Evolutionary conservation across 202 grass and related monocot genomes (phyloP).

Genomic region (Saccharum hybrid): DNA sequence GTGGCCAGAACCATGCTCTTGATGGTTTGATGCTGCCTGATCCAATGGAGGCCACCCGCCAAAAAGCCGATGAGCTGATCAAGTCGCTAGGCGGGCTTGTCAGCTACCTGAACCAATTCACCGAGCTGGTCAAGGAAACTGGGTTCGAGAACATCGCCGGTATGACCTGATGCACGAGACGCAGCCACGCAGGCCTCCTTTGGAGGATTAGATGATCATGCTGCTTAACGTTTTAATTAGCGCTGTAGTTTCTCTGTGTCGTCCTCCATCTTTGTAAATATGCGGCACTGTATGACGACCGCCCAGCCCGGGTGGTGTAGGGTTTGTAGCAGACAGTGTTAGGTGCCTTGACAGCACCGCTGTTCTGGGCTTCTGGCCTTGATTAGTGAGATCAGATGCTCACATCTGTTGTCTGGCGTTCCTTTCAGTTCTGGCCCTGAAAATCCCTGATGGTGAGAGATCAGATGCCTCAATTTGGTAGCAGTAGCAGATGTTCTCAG

Average conservation of each 20-base stretch:
- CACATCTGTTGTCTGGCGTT: background rate
- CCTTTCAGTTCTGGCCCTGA: background rate
- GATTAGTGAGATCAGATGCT: background rate
- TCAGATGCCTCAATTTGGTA: background rate
- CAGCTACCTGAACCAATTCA: constrained; percentile 71
- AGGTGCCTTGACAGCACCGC: constrained; percentile 1
- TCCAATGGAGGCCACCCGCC: constrained; percentile 49
- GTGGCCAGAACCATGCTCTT: constrained; percentile 13
- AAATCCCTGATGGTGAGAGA: background rate
- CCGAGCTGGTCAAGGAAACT: constrained; percentile 67
- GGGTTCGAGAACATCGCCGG: constrained; percentile 59
- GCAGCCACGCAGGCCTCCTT: background rate
- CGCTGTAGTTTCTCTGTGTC: background rate
- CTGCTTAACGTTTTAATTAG: background rate
- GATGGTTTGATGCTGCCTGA: constrained; percentile 1
- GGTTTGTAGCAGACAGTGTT: constrained; percentile 11
- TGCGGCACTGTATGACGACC: constrained; percentile 26
- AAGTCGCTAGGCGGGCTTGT: constrained; percentile 71
- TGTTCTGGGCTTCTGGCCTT: background rate
- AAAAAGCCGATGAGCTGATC: constrained; percentile 73
- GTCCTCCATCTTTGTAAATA: constrained; percentile 30
- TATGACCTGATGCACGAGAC: constrained; percentile 46
- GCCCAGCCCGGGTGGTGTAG: background rate
- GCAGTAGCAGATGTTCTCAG: background rate
- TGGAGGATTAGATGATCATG: constrained; percentile 7